phyloP scores from a whole-genome alignment of 2,329 filamentous ascomycete species.

The Trichoderma harzianum region DNA sequence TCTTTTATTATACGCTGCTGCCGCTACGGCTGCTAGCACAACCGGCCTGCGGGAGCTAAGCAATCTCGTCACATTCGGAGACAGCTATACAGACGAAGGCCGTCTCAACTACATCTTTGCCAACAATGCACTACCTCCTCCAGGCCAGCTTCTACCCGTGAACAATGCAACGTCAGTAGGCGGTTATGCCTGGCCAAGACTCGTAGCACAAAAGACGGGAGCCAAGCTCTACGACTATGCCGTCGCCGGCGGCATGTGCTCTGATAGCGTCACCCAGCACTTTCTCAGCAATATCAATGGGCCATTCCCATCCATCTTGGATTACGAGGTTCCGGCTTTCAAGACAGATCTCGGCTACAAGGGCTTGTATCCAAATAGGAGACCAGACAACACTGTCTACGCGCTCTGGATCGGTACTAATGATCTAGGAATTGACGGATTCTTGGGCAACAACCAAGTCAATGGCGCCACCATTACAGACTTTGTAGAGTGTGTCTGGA shows the following conservation, averaged over 20 bases:
- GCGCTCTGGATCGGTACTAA: constrained; percentile 80
- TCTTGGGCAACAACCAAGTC: constrained; percentile 63
- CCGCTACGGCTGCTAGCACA: background rate
- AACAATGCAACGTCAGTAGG: constrained; percentile 58
- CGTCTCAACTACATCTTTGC: constrained; percentile 63
- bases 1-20: background rate
- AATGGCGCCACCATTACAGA: constrained; percentile 57
- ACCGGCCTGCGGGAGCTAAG: constrained; percentile 25
- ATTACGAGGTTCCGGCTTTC: constrained; percentile 60
- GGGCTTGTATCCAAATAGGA: constrained; percentile 40
- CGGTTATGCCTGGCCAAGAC: constrained; percentile 66
- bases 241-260: constrained; percentile 68
- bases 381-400: constrained; percentile 63
- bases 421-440: constrained; percentile 64
- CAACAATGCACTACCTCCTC: constrained; percentile 58
- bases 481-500: constrained; percentile 67
- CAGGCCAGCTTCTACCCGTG: constrained; percentile 48
- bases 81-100: constrained; percentile 74
- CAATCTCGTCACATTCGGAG: constrained; percentile 67
- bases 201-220: constrained; percentile 57
- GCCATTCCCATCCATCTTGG: constrained; percentile 52
- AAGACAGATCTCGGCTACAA: constrained; percentile 43
- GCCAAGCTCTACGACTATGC: constrained; percentile 65
- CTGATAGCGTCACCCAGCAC: constrained; percentile 53
- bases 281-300: constrained; percentile 40